Evolutionary conservation across 768 basidiomycete species (phyloP), one percentile per base, ranked within the genome.

Genomic region (Mrakia gelida): DNA sequence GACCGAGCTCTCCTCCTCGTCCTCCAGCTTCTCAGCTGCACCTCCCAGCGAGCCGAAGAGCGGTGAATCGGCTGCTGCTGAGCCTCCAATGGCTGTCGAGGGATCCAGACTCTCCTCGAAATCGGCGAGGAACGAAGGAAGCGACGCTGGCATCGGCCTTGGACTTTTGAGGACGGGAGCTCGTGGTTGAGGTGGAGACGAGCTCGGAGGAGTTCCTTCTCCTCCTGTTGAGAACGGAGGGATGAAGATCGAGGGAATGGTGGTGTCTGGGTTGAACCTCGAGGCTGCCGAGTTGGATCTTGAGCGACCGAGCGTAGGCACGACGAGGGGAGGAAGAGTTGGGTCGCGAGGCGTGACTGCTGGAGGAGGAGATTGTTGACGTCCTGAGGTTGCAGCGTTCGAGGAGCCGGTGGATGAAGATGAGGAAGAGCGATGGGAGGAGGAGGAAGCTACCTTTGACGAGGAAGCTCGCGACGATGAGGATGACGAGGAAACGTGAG

Each of bases 91-190:
- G 23, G 63, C 30, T 11, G 62, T 65, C 30, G 43, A 45, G 11
- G 21, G 11, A 11, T 65, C 62, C 11, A 67, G 15, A 21, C 41
- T 45, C 16, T 62, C 34, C 8, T 72, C 67, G 56, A 63, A 54
- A 38, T 49, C 59, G 61, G 28, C 73, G 52, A 75, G n/a, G 72
- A 74, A 74, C 30, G 65, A 49, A 5, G 77, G 54, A 8, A 78
- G 73, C n/a, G 65, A 63, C 15, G 67, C 59, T 8, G 56, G 45
- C 26, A 59, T 49, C 52, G 77, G 77, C 43, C 77, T 16, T 21
- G 77, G 77, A 32, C 77, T 78, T 32, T 54, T 73, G n/a, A 78
- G 73, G 21, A 67, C 71, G 13, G 72, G 72, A 11, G 67, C 38
- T 34, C 41, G 41, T n/a, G 1, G 30, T 21, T 30, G 65, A 13